These are phyloP conservation scores for Tausonia pullulans DNA, from an alignment of 1,284 basidiomycete genomes.

Conservation along the genomic window DNA sequence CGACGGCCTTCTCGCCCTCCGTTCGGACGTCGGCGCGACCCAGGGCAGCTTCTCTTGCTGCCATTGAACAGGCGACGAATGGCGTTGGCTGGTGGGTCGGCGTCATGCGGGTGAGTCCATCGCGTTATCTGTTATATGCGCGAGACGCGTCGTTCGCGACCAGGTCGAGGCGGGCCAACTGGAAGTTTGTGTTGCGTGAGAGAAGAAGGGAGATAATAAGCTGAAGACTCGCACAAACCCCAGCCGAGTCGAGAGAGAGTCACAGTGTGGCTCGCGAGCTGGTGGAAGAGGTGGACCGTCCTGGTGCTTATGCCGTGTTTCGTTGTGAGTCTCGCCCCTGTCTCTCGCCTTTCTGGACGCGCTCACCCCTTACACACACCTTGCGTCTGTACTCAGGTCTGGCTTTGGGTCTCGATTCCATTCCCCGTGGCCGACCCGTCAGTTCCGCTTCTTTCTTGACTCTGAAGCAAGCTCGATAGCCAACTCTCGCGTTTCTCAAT, in stretches of 20 bases:
- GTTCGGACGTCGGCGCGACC: neutral
- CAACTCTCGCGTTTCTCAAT: neutral
- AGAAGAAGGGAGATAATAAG: neutral
- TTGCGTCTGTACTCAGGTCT: conserved; percentile 27
- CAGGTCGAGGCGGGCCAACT: no score
- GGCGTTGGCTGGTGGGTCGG: conserved; percentile 31
- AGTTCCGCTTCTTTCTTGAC: neutral
- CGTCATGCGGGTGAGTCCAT: conserved; percentile 28
- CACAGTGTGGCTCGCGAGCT: conserved; percentile 38
- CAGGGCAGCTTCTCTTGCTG: neutral
- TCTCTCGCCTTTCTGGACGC: neutral
- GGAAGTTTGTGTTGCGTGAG: neutral
- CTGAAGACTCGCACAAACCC: conserved; percentile 18
- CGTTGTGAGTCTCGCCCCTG: conserved; percentile 28
- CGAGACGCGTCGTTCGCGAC: no score
- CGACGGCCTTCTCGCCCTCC: neutral
- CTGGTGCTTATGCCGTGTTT: conserved; percentile 40
- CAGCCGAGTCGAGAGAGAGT: conserved; percentile 37
- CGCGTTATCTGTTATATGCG: no score
- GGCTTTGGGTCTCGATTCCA: conserved; percentile 45
- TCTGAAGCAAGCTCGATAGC: neutral
- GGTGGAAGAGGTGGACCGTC: conserved; percentile 41
- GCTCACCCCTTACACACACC: neutral
- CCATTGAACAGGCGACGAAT: conserved; percentile 2
- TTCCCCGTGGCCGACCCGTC: conserved; percentile 42